Percentiles rank a stretch among this genome's conserved stretches.
phyloP scores from a whole-genome alignment of 2,329 filamentous ascomycete genomes.

The Sclerotinia minor region DNA sequence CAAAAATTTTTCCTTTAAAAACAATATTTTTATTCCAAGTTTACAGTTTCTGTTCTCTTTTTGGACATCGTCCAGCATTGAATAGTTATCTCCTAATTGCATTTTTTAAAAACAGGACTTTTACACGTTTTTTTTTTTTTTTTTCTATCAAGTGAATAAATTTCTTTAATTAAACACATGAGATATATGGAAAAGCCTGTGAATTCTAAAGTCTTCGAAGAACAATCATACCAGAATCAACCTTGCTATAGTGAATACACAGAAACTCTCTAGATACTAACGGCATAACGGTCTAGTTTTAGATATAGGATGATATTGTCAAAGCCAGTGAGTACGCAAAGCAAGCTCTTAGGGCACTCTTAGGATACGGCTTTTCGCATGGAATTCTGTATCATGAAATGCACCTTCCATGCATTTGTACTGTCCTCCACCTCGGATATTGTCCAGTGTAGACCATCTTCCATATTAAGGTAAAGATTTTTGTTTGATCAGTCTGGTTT shows the following conservation, averaged over 20 bases:
- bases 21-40: too few species aligned
- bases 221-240: neutral
- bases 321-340: neutral
- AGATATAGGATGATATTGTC: neutral
- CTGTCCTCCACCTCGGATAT: neutral
- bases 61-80: too few species aligned
- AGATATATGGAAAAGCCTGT: conserved; percentile 27
- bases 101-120: too few species aligned
- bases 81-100: too few species aligned
- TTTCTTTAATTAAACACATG: too few species aligned
- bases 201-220: conserved; percentile 25
- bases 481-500: neutral
- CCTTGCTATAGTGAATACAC: neutral
- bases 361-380: neutral
- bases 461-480: neutral
- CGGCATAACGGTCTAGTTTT: neutral
- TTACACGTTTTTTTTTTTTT: too few species aligned
- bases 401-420: neutral
- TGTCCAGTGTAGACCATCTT: neutral
- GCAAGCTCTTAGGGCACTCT: neutral
- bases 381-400: neutral
- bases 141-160: too few species aligned
- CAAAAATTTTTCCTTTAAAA: too few species aligned
- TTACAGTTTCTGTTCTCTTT: too few species aligned
- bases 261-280: neutral